A percentile compares a stretch with the other conserved stretches of the same genome.
Evolutionary conservation across 1,284 basidiomycete genomes (phyloP).

Genomic region (Cystobasidium sp.): DNA sequence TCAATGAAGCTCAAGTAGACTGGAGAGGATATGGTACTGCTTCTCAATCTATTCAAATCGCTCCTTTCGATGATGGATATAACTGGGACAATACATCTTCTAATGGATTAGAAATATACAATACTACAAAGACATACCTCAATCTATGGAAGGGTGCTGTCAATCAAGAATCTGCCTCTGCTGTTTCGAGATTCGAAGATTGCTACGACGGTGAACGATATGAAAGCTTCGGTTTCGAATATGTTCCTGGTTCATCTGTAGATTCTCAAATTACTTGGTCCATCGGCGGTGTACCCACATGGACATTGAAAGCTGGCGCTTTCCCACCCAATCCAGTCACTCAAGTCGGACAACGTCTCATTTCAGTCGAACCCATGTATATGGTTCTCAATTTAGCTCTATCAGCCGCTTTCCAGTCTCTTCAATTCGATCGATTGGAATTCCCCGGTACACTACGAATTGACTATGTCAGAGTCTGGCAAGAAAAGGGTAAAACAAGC

Average conservation of each 20-base stretch:
- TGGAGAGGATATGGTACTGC: conserved; percentile 58
- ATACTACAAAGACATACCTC: conserved; percentile 60
- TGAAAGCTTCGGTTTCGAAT: conserved; percentile 69
- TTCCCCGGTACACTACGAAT: conserved; percentile 71
- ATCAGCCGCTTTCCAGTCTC: conserved; percentile 48
- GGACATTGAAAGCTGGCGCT: conserved; percentile 75
- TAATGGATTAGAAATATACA: conserved; percentile 60
- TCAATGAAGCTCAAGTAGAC: conserved; percentile 62
- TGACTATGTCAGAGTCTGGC: conserved; percentile 73
- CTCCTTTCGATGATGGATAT: conserved; percentile 62
- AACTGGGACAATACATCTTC: conserved; percentile 61
- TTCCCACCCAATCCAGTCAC: conserved; percentile 69
- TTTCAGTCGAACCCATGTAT: conserved; percentile 71
- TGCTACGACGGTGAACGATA: conserved; percentile 60
- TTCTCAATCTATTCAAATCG: conserved; percentile 60
- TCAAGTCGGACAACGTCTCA: conserved; percentile 71
- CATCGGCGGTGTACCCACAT: conserved; percentile 67
- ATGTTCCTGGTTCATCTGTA: conserved; percentile 64
- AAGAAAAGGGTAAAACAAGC: conserved; percentile 63
- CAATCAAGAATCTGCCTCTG: conserved; percentile 48
- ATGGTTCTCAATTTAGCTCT: conserved; percentile 48
- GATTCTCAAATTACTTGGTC: conserved; percentile 82
- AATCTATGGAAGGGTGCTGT: conserved; percentile 58
- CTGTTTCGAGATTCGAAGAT: conserved; percentile 46
- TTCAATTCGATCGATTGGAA: conserved; percentile 30